Evolutionary conservation across 805 yeast genomes (phyloP), one percentile per base, ranked within the genome.

Genomic region (Saccharomycopsis fermentans): DNA sequence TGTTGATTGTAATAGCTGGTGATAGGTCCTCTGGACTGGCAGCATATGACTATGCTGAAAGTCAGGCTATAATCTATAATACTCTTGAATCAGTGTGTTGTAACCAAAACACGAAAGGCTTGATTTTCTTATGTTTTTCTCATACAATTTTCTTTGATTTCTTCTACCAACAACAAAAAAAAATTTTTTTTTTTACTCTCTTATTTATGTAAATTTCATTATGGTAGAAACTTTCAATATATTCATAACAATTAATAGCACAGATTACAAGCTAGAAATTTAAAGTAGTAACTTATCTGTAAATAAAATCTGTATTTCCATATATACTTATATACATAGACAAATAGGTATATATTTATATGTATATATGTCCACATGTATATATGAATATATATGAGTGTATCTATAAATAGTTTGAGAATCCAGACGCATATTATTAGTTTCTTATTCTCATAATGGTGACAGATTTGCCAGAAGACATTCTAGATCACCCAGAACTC

Each of bases 401-500:
- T 37, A 16, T 37, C 17, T 37, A 17, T 37, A 37, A n/a, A 37
- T 37, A 37, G 6, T 3, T n/a, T 32, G 35, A 32, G 35, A 32
- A 32, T 14, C 35, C 12, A 32, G 35, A 37, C 21, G 12, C n/a
- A 37, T 37, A 39, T 17, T 39, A n/a, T 17, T 21, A 39, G 9
- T 39, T 39, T 21, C 24, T 17, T 39, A 39, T 12, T 21, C 24
- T 39, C 50, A 43, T 43, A 43, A 43, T 43, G 50, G 50, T 43
- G 27, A 21, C 50, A 21, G 74, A 71, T 54, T 66, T 81, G 52
- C 77, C 78, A 14, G 77, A 74, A 48, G 90, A 84, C 60, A 79
- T 84, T 17, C 75, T 80, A 57, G 78, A 74, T 55, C 83, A 87
- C 68, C 95, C 96, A 0, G 95, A 86, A 67, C 74, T 87, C n/a